A percentile compares a stretch with the other conserved stretches of the same genome.
phyloP scores from a whole-genome alignment of 148 eudicot genomes.

The Chenopodium album region DNA sequence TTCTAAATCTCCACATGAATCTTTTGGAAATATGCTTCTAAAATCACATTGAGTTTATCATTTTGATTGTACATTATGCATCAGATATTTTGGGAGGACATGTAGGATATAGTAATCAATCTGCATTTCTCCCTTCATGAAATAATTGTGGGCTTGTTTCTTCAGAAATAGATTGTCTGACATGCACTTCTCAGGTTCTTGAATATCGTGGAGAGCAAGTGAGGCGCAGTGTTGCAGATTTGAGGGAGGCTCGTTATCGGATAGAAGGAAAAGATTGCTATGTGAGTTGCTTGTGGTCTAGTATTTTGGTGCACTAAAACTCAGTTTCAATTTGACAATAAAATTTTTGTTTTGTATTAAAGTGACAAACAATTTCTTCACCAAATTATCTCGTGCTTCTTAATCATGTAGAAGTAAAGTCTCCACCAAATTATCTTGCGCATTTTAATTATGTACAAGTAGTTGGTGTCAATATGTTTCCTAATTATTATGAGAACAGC shows the following conservation, averaged over 20 bases:
- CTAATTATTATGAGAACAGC: not conserved
- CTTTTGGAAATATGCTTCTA: not conserved
- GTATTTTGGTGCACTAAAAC: not conserved
- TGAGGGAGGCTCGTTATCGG: constrained; percentile 85
- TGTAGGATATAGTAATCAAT: not conserved
- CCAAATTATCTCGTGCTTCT: not conserved
- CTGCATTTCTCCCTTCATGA: not conserved
- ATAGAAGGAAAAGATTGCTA: constrained; percentile 94
- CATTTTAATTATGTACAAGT: not conserved
- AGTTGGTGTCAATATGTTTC: not conserved
- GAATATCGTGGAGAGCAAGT: constrained; percentile 99
- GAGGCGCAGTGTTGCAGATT: constrained; percentile 91
- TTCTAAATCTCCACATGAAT: not conserved
- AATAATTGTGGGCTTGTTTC: not conserved
- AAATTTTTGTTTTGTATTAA: not conserved
- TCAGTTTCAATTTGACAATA: not conserved
- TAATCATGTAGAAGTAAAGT: not conserved
- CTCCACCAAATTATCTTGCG: not conserved
- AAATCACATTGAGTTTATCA: not conserved
- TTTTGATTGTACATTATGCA: not conserved
- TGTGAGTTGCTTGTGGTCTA: constrained; percentile 46
- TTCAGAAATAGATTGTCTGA: not conserved
- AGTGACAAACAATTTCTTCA: not conserved
- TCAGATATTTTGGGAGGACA: not conserved
- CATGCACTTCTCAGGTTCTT: constrained; percentile 57